Evolutionary conservation across 352 stramenopile genomes (phyloP).

Genomic region (Saprolegnia parasitica): DNA sequence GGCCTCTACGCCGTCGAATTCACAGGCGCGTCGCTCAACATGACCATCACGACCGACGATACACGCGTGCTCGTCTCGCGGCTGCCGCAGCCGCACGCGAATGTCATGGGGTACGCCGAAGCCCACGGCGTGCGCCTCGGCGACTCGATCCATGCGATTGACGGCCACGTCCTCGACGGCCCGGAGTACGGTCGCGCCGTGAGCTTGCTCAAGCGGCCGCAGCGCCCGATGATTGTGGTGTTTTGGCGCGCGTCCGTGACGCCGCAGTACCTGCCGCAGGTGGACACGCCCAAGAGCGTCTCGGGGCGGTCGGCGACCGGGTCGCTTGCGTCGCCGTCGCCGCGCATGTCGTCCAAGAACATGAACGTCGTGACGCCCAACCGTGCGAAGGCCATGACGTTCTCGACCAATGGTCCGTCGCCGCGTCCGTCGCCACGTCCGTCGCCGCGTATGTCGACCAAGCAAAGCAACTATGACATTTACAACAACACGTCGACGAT

Average conservation of each 20-base stretch:
- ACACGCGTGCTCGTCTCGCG: conserved; percentile 83
- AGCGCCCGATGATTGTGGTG: conserved; percentile 71
- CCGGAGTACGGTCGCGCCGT: conserved; percentile 80
- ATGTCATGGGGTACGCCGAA: conserved; percentile 80
- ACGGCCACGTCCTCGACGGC: conserved; percentile 71
- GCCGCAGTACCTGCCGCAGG: conserved; percentile 22
- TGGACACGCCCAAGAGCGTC: conserved; percentile 20
- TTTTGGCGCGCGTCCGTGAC: conserved; percentile 69
- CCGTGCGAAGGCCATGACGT: conserved; percentile 31
- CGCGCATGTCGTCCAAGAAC: conserved; percentile 47
- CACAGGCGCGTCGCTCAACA: conserved; percentile 68
- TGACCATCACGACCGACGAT: conserved; percentile 83
- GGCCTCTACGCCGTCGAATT: conserved; percentile 81
- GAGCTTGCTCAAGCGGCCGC: conserved; percentile 58
- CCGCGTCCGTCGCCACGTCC: background rate
- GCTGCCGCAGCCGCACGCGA: conserved; percentile 71
- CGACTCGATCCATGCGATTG: conserved; percentile 73
- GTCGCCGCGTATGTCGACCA: conserved; percentile 5
- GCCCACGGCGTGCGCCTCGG: conserved; percentile 73
- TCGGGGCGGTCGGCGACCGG: conserved; percentile 34
- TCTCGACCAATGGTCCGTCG: background rate
- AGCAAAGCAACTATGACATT: conserved; percentile 15
- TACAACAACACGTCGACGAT: conserved; percentile 26
- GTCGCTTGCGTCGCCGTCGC: conserved; percentile 54
- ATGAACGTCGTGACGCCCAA: conserved; percentile 17